Evolutionary conservation across 2,329 filamentous ascomycete genomes (phyloP), one percentile per base, ranked within the genome.

Genomic region (Ustulina deusta): DNA sequence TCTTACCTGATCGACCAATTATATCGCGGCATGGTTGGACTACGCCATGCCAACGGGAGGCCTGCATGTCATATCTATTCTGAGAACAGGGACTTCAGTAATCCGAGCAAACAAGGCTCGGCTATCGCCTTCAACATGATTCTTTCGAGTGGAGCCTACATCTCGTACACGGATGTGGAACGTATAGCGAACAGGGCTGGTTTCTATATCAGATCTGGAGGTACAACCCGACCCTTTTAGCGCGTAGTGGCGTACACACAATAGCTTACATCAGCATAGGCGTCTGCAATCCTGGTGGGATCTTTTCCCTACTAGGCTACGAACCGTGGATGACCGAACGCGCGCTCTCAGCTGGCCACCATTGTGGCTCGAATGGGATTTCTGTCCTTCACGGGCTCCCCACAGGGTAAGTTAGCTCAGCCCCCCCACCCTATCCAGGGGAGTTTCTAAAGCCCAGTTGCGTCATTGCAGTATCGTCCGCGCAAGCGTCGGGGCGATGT

Each of bases 41-140:
- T 91, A 36, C 80, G 77, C 49, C 86, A 91, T 75, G 72, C 74
- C 7, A 89, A 90, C 68, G 87, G 86, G 1, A 75, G 74, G 17
- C 81, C 82, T 0, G 76, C 89, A 2, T 84, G 84, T 57, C 81
- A 80, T 22, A 80, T 91, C 27, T 90, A 91, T 76, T 84, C 83
- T 68, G 85, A 87, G 38, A 79, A 79, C 38, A 80, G 79, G 15
- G 75, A 81, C 9, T 89, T 87, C 56, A 84, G 82, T 3, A 83
- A 89, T 72, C 73, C 85, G 0, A 78, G 73, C 17, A 82, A 82
- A 22, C 87, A 90, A 74, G 89, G 89, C 1, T 84, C 88, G 1
- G 90, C 87, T 0, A 79, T 92, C 25, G 86, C 89, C 1, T 90
- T 92, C 78, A 92, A 91, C 69, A 78, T 91, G 13, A 77, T 84